phyloP scores from a whole-genome alignment of 352 stramenopile species.

The Pythium dissotocum region DNA sequence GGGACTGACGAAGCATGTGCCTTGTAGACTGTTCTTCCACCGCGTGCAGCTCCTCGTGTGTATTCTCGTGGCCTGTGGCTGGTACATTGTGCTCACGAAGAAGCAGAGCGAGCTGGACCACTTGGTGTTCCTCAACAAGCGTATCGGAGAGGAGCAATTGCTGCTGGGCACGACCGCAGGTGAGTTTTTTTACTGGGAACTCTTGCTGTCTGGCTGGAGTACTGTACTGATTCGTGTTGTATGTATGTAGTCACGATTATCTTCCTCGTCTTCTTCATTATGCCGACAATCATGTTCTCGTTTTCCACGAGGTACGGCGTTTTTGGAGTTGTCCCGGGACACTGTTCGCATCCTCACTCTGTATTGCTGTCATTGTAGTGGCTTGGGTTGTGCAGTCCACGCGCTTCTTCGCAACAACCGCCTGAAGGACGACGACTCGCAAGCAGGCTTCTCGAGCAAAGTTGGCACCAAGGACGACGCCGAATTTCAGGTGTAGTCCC shows the following conservation, averaged over 20 bases:
- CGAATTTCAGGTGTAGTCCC: slow-evolving; percentile 45
- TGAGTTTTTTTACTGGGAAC: slow-evolving; percentile 26
- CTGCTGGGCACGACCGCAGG: slow-evolving; percentile 61
- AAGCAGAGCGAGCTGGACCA: slow-evolving; percentile 49
- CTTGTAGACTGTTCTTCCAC: slow-evolving; percentile 65
- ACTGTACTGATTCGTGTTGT: background rate
- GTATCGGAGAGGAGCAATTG: slow-evolving; percentile 63
- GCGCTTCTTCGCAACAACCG: slow-evolving; percentile 65
- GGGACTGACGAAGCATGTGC: background rate
- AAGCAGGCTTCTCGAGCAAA: slow-evolving; percentile 22
- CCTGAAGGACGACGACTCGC: slow-evolving; percentile 64
- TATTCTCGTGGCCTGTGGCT: slow-evolving; percentile 58
- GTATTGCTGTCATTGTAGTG: slow-evolving; percentile 22
- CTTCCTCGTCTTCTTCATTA: slow-evolving; percentile 75
- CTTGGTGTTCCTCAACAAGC: slow-evolving; percentile 53
- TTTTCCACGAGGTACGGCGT: slow-evolving; percentile 56
- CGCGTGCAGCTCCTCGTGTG: slow-evolving; percentile 67
- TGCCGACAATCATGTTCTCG: slow-evolving; percentile 68
- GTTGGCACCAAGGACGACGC: slow-evolving; percentile 23
- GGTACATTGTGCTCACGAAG: slow-evolving; percentile 68
- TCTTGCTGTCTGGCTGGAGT: background rate
- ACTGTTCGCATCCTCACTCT: too few species aligned
- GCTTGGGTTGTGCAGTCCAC: slow-evolving; percentile 46
- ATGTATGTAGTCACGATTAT: slow-evolving; percentile 53
- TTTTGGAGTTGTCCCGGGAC: background rate